Evolutionary conservation across 2,329 filamentous ascomycete genomes (phyloP), one percentile per base, ranked within the genome.

Genomic region (Fusarium heterosporum): DNA sequence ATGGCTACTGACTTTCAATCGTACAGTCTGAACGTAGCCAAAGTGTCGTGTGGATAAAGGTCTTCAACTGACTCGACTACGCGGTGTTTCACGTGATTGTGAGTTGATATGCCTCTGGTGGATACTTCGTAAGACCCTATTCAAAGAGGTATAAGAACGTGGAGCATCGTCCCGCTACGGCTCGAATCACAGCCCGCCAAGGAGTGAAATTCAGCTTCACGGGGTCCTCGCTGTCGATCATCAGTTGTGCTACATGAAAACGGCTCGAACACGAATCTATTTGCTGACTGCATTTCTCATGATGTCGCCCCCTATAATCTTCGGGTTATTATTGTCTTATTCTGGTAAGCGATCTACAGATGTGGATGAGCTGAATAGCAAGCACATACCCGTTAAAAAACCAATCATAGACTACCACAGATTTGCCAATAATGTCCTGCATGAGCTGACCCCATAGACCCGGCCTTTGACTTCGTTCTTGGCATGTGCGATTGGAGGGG

Each of bases 191-290:
- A 4, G 8, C 25, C 22, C 19, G 25, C 16, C 6, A 22, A 16
- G 5, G 4, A 17, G 6, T 3, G 4, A 19, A 3, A 0, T 19
- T 13, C 8, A 2, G 8, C 14, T n/a, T n/a, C 6, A n/a, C 4
- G 7, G 34, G 9, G 14, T n/a, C 16, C 10, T 22, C 19, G 40
- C n/a, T 30, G 36, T 2, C n/a, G 3, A 32, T 19, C 6, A 25
- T 6, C 1, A 1, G 8, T 4, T 6, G 4, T 8, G 3, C 0
- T 22, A 2, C 50, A 34, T 41, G 29, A 28, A 2, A 50, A 41
- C 28, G 29, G 36, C 10, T 6, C 5, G 14, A n/a, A 10, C n/a
- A 8, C 5, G 25, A 25, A 40, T 50, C 26, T 52, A 55, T 55
- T 55, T n/a, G 53, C 53, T 52, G 25, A 52, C 29, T 36, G 46